These are phyloP conservation scores for Fraxinus nigra DNA, from an alignment of 305 asterid species.

Conservation along the genomic window DNA sequence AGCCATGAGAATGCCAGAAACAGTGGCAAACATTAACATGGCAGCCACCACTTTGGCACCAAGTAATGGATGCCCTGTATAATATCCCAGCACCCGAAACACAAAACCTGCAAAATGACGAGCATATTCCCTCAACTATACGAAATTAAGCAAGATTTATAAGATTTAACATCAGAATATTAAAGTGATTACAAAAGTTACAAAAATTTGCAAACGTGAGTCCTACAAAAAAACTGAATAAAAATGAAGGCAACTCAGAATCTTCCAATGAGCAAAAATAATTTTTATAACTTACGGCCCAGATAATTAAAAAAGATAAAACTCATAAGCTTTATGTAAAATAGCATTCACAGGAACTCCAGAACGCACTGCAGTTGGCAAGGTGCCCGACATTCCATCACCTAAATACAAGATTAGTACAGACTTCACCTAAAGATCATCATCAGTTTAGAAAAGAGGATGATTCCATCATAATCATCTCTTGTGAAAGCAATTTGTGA, in stretches of 20 bases:
- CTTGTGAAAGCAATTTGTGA: background rate
- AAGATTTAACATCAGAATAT: background rate
- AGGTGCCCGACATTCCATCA: background rate
- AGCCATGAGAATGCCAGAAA: slow-evolving; percentile 97
- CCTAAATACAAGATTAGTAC: no score
- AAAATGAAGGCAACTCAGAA: background rate
- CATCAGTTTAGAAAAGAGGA: no score
- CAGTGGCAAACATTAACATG: slow-evolving; percentile 98
- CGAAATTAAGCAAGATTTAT: background rate
- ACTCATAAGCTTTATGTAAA: background rate
- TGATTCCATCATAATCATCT: no score
- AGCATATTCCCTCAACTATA: background rate
- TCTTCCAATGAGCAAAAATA: background rate
- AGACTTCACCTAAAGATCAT: no score
- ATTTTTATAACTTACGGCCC: background rate
- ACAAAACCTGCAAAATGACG: slow-evolving; percentile 49
- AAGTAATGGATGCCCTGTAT: slow-evolving; percentile 90
- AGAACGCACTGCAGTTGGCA: background rate
- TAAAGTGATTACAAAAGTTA: background rate
- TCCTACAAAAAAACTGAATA: background rate
- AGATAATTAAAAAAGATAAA: background rate
- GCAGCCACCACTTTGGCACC: slow-evolving; percentile 98
- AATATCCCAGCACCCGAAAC: slow-evolving; percentile 85
- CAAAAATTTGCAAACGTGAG: background rate
- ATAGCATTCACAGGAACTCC: background rate